Percentiles rank a stretch among this genome's conserved stretches.
Conservation (phyloP, 23 red algal species). For the Rhodosorus marinus region DNA sequence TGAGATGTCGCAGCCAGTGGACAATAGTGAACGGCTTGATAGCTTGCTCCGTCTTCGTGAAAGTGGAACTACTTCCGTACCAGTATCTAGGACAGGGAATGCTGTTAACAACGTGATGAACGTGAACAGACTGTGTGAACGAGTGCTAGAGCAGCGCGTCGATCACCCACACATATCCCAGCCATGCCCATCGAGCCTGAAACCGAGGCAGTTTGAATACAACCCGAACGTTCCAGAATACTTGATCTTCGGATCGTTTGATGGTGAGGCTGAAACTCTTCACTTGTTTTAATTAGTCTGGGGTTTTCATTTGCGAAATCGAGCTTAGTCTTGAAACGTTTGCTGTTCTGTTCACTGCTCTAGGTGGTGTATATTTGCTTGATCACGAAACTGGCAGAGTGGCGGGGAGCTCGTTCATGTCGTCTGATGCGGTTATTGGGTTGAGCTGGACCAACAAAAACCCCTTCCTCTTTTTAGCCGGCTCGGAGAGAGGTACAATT, state of each 20-base stretch:
- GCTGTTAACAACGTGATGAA: too few species aligned
- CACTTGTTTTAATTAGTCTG: too few species aligned
- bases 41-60: too few species aligned
- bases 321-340: constrained; percentile 18
- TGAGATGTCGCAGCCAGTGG: too few species aligned
- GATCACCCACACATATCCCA: background rate
- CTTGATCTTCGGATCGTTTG: constrained; percentile 58
- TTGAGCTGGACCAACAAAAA: constrained; percentile 59
- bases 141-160: too few species aligned
- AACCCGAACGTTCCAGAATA: constrained; percentile 37
- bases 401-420: background rate
- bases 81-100: too few species aligned
- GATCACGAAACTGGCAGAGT: background rate
- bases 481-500: constrained; percentile 44
- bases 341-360: background rate
- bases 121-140: too few species aligned
- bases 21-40: too few species aligned
- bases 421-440: constrained; percentile 11
- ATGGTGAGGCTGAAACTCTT: constrained; percentile 58
- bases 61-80: too few species aligned
- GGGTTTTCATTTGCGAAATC: constrained; percentile 30
- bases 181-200: background rate
- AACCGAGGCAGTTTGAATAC: constrained; percentile 95
- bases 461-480: constrained; percentile 34
- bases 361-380: background rate